Base-by-base conservation (phyloP, 2,329 filamentous ascomycete species). In the Arthrobotrys megalospora region DNA sequence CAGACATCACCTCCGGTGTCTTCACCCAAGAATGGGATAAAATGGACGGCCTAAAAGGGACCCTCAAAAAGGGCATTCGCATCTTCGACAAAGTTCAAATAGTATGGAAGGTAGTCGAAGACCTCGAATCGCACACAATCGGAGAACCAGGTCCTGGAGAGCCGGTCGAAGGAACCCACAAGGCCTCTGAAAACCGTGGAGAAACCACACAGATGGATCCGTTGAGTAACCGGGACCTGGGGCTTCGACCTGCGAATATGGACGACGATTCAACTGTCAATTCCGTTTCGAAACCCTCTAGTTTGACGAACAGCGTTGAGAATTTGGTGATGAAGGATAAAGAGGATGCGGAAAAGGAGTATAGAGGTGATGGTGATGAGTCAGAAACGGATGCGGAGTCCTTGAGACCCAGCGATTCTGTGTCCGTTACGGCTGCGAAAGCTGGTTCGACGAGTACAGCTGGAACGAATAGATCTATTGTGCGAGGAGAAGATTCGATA, bases 41-140 rank as follows among this genome's bases (percentile, higher is more conserved):
- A 19, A 92, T 99, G 90, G 96, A 99, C 81, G 96, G 96, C 2
- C 94, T 99, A 84, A 97, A 97, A 84, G 96, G 96, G 0, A 94
- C 92, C 3, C 90, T 88, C 21, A 88, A 91, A 36, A 97, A 97
- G 83, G 96, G 96, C 0, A 91, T 91, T 0, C 88, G 91, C 50
- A 93, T 93, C 0, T 90, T 97, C 7, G 95, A 99, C 83, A 89
- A 89, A 47, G 86, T 98, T 24, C 91, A 93, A 10, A 92, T 98
- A 0, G 91, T 97, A 0, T 99, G 96, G 96, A 80, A 76, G 43
- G 71, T 66, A n/a, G 68, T 80, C n/a, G 70, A 72, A 32, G 81
- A 53, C 21, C 66, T 62, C 11, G 66, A 71, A 53, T 60, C 73
- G 1, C 50, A 60, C 19, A 77, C 73, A 5, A 77, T 77, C 67